A percentile compares a stretch with the other conserved stretches of the same genome.
phyloP scores from a whole-genome alignment of 1,284 basidiomycete species.

The Pulveroboletus sp. region DNA sequence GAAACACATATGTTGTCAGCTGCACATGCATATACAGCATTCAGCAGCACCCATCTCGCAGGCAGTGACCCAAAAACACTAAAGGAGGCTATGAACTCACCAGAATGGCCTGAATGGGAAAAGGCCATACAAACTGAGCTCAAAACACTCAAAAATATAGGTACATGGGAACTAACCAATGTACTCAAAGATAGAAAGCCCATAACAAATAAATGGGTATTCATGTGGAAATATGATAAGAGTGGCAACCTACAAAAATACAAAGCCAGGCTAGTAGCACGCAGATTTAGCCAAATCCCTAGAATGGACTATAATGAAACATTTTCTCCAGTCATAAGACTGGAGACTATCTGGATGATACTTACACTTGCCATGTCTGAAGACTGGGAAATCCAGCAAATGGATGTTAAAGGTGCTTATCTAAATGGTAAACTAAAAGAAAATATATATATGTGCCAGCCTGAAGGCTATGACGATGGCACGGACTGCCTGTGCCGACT shows the following conservation, averaged over 20 bases:
- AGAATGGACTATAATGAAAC: constrained; percentile 4
- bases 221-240: constrained; percentile 1
- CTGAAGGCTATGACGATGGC: constrained; percentile 32
- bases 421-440: constrained; percentile 36
- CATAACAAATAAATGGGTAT: constrained; percentile 1
- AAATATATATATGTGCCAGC: constrained; percentile 43
- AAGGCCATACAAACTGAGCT: not conserved
- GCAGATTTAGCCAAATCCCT: not conserved
- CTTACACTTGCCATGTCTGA: not conserved
- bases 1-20: too few relatives aligned
- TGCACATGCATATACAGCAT: too few relatives aligned
- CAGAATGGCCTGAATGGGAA: not conserved
- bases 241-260: constrained; percentile 7
- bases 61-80: not conserved
- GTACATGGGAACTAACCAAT: not conserved
- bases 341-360: not conserved
- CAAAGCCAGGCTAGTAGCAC: not conserved
- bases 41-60: too few relatives aligned
- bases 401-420: constrained; percentile 40
- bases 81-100: not conserved
- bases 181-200: not conserved
- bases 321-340: not conserved
- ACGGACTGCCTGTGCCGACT: constrained; percentile 18
- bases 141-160: not conserved
- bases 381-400: constrained; percentile 15